Evolutionary conservation across 75 land plant genomes (phyloP).

Genomic region (Pinus tabuliformis): DNA sequence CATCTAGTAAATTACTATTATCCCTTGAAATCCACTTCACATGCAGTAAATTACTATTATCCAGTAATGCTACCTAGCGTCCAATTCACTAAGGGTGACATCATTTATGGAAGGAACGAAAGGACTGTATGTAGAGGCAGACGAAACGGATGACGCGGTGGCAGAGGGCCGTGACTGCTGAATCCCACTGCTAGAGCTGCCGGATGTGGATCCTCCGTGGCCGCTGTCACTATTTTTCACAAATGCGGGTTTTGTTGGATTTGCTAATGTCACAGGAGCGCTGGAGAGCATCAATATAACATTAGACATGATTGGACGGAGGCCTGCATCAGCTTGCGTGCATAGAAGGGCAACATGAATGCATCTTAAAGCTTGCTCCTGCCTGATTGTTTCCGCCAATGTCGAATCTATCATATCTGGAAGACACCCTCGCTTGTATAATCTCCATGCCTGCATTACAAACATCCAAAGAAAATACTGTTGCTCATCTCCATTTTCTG

Average conservation of each 20-base stretch:
- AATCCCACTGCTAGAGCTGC: too few species aligned
- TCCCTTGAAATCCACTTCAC: too few species aligned
- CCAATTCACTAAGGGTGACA: background rate
- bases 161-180: too few species aligned
- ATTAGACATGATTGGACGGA: conserved; percentile 22
- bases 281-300: conserved; percentile 25
- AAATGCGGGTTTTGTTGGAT: conserved; percentile 10
- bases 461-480: background rate
- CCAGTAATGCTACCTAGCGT: background rate
- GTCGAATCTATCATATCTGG: conserved; percentile 5
- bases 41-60: too few species aligned
- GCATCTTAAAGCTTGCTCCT: conserved; percentile 13
- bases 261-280: background rate
- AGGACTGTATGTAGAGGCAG: background rate
- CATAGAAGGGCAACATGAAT: conserved; percentile 28
- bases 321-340: conserved; percentile 10
- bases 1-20: too few species aligned
- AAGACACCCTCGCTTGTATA: background rate
- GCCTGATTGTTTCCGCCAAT: background rate
- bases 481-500: too few species aligned
- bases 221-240: background rate
- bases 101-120: background rate
- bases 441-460: conserved; percentile 8
- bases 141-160: background rate
- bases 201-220: too few species aligned